These are phyloP conservation scores for Silene uniflora DNA, from an alignment of 148 eudicot genomes.

Conservation along the genomic window DNA sequence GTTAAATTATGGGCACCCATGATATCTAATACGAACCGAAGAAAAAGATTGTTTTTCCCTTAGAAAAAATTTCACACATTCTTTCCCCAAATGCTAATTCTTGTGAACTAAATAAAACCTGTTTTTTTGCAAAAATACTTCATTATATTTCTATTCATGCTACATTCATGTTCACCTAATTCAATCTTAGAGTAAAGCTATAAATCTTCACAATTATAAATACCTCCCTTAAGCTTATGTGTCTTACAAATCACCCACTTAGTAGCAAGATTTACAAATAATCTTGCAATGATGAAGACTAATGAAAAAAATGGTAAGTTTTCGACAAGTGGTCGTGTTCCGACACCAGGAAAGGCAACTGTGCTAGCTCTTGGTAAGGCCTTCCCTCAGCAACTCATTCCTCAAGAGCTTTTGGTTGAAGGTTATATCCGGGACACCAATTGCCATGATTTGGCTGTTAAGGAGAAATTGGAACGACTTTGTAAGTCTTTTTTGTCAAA, in stretches of 20 bases:
- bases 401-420: conserved; percentile 74
- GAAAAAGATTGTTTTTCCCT: conserved; percentile 13
- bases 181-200: conserved; percentile 33
- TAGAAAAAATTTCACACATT: conserved; percentile 23
- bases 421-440: conserved; percentile 76
- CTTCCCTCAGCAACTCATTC: conserved; percentile 76
- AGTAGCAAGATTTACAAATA: conserved; percentile 2
- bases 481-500: too few relatives aligned
- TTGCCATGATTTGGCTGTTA: conserved; percentile 55
- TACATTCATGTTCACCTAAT: conserved; percentile 41
- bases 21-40: neutral
- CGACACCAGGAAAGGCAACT: conserved; percentile 72
- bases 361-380: conserved; percentile 77
- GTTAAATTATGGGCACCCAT: conserved; percentile 3
- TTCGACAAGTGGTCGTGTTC: conserved; percentile 30
- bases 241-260: conserved; percentile 12
- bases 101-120: conserved; percentile 32
- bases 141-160: conserved; percentile 45
- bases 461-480: conserved; percentile 75
- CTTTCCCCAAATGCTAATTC: conserved; percentile 26
- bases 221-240: conserved; percentile 5
- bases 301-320: conserved; percentile 23
- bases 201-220: conserved; percentile 34
- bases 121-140: conserved; percentile 11
- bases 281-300: conserved; percentile 42